phyloP scores from a whole-genome alignment of 805 yeast species.

The Lipomyces orientalis region DNA sequence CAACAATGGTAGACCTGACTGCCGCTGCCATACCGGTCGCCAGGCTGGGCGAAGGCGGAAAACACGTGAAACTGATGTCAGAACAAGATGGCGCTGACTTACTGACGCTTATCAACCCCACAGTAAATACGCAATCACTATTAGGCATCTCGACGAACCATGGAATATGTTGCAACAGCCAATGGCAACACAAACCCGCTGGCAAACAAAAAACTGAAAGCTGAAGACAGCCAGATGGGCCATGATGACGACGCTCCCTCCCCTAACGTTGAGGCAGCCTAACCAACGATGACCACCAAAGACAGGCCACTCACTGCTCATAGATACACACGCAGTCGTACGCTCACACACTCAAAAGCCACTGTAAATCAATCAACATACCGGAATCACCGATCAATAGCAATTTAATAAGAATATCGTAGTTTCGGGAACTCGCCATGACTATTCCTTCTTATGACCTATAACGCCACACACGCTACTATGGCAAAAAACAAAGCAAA shows the following conservation, averaged over 20 bases:
- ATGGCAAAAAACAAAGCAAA: not conserved
- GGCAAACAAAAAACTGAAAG: not conserved
- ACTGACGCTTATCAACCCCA: not conserved
- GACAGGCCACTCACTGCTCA: not conserved
- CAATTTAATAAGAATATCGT: conserved; percentile 39
- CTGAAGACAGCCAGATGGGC: conserved; percentile 2
- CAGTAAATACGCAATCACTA: not conserved
- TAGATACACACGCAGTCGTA: not conserved
- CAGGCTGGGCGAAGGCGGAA: not conserved
- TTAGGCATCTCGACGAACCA: not conserved
- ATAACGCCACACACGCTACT: not conserved
- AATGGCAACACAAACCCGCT: not conserved
- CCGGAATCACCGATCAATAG: conserved; percentile 91
- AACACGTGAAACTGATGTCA: not conserved
- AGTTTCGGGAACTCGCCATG: conserved; percentile 42
- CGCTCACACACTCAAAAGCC: not conserved
- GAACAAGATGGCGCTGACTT: not conserved
- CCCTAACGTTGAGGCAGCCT: not conserved
- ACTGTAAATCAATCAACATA: conserved; percentile 9
- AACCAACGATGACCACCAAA: not conserved
- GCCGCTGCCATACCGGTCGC: not conserved
- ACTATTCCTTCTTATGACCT: not conserved
- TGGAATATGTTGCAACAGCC: not conserved
- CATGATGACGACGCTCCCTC: not conserved
- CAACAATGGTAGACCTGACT: not conserved